A percentile compares a stretch with the other conserved stretches of the same genome.
Conservation (phyloP, 2,329 filamentous ascomycete genomes). For the Penicillium sp. region DNA sequence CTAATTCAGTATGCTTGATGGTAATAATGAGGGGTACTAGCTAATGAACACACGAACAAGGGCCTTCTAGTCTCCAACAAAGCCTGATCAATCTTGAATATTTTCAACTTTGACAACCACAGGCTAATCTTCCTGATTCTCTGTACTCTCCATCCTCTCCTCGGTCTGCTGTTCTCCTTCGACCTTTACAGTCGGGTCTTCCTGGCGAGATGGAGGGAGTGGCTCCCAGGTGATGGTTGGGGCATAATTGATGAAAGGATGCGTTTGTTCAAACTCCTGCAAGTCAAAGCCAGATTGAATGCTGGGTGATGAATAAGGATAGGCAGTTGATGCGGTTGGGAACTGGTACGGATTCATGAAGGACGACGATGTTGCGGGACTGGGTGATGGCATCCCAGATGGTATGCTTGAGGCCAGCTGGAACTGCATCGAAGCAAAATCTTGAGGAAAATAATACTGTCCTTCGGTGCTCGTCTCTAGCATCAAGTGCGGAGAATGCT, state of each 20-base stretch:
- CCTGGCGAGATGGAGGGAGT: neutral
- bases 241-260: neutral
- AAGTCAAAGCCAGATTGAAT: neutral
- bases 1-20: neutral
- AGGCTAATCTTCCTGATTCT: neutral
- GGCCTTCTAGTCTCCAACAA: neutral
- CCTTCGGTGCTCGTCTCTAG: neutral
- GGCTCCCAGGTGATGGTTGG: constrained; percentile 9
- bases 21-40: neutral
- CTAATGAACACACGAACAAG: neutral
- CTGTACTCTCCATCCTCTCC: neutral
- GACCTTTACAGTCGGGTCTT: neutral
- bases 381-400: neutral
- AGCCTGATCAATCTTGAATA: neutral
- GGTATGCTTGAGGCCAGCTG: neutral
- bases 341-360: constrained; percentile 3
- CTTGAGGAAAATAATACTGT: constrained; percentile 7
- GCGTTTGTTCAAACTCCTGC: neutral
- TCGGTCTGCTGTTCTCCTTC: neutral
- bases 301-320: neutral
- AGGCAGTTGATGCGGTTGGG: neutral
- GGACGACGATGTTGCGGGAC: neutral
- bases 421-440: neutral
- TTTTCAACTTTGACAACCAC: neutral
- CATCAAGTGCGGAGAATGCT: constrained; percentile 5